Evolutionary conservation across 179 eudicot species (phyloP), one percentile per base, ranked within the genome.

Genomic region (Patellifolia procumbens): DNA sequence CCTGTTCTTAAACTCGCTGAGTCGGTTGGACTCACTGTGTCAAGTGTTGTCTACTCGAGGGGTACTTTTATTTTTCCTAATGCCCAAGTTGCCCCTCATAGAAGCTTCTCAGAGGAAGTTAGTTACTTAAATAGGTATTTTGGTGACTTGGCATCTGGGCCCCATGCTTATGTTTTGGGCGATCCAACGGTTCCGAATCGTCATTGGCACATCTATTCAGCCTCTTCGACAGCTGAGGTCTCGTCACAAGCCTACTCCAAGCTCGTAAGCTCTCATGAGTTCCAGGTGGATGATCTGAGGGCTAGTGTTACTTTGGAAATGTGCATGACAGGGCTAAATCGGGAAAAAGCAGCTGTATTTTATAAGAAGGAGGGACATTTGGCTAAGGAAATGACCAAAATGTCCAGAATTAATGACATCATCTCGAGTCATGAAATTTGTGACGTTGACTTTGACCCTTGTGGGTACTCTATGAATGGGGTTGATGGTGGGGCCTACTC

Each of bases 401-500:
- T 76, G 79, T 88, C 94, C 20, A 79, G 81, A n/a, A 87, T 90
- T 48, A 56, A 68, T 26, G 79, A 83, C 28, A 81, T 90, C 11
- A 81, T 90, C 4, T 87, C 88, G 0, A 78, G 84, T 74, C 86
- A 83, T 66, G 77, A 59, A 72, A 90, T 90, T 0, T 87, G 89
- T 26, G 94, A 87, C 74, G 88, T 85, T 65, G 92, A 89, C 56
- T 90, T 90, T 67, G 94, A 88, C 2, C 94, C 94, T 0, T 90
- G 94, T 77, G 94, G 94, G 22, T 90, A 90, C 65, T 90, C 94
- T 0, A 90, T 90, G 94, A 90, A 90, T 58, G 87, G 86, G 17
- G 72, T 89, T 0, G 88, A 89, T 9, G 85, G 86, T 43, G 71
- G 79, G 70, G 91, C 91, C n/a, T 78, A 81, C 76, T 90, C 92